Evolutionary conservation across 345 rosid genomes (phyloP).

Genomic region (Anastatica hierochuntica): DNA sequence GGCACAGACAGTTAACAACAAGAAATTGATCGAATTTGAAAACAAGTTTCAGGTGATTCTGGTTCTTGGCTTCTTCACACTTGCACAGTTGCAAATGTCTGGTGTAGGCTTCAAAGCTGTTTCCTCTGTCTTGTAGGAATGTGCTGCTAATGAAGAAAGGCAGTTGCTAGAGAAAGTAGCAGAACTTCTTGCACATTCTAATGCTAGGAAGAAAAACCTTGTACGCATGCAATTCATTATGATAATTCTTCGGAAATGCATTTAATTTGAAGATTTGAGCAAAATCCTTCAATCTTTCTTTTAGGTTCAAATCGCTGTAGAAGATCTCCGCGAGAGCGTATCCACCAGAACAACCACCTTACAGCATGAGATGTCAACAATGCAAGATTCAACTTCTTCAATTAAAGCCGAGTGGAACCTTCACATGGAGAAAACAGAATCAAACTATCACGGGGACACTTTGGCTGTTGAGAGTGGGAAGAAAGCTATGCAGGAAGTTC

Average conservation of each 20-base stretch:
- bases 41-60: conserved; percentile 81
- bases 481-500: conserved; percentile 68
- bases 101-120: background rate
- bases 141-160: conserved; percentile 79
- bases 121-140: conserved; percentile 42
- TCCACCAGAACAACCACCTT: conserved; percentile 58
- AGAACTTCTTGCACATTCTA: conserved; percentile 72
- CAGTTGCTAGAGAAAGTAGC: conserved; percentile 88
- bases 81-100: background rate
- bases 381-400: conserved; percentile 72
- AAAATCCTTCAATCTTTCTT: background rate
- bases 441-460: conserved; percentile 53
- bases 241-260: background rate
- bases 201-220: conserved; percentile 80
- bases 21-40: conserved; percentile 66
- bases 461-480: conserved; percentile 70
- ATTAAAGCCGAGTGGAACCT: conserved; percentile 67
- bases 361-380: conserved; percentile 86
- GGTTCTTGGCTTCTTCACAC: conserved; percentile 9
- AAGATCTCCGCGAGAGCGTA: conserved; percentile 70
- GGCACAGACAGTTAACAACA: conserved; percentile 70
- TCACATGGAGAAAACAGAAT: conserved; percentile 80
- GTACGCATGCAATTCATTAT: conserved; percentile 25
- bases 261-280: conserved; percentile 4
- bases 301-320: conserved; percentile 85